A percentile compares a stretch with the other conserved stretches of the same genome.
These are phyloP conservation scores for Zygnema circumcarinatum DNA, from an alignment of 139 green algal genomes.

Conservation along the genomic window DNA sequence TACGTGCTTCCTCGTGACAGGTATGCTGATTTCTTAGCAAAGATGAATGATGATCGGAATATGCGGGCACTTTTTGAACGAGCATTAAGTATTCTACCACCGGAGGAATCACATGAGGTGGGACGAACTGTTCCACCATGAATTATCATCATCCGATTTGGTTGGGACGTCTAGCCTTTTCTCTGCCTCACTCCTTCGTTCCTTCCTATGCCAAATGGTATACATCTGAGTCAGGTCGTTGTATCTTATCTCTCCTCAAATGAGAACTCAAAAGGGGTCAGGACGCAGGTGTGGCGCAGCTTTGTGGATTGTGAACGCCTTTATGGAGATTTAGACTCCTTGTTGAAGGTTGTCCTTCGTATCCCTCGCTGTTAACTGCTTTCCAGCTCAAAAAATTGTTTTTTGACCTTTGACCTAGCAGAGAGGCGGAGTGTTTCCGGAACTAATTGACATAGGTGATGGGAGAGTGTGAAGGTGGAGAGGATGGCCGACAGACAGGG, in stretches of 20 bases:
- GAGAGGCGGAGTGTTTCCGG: no score
- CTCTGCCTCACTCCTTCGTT: background rate
- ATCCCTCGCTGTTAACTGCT: no score
- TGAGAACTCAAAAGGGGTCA: background rate
- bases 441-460: no score
- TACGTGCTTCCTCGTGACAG: no score
- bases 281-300: conserved; percentile 42
- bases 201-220: background rate
- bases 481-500: no score
- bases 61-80: conserved; percentile 82
- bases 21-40: conserved; percentile 26
- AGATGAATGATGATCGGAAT: conserved; percentile 83
- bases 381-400: no score
- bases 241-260: background rate
- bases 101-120: conserved; percentile 43
- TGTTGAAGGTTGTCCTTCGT: conserved; percentile 33
- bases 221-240: background rate
- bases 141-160: background rate
- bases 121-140: background rate
- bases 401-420: no score
- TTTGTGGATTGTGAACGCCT: conserved; percentile 29
- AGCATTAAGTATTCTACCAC: conserved; percentile 62
- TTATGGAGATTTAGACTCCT: conserved; percentile 30
- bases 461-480: no score
- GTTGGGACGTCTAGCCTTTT: background rate